phyloP scores from a whole-genome alignment of 2,329 filamentous ascomycete genomes.

The Fusarium bactridioides region DNA sequence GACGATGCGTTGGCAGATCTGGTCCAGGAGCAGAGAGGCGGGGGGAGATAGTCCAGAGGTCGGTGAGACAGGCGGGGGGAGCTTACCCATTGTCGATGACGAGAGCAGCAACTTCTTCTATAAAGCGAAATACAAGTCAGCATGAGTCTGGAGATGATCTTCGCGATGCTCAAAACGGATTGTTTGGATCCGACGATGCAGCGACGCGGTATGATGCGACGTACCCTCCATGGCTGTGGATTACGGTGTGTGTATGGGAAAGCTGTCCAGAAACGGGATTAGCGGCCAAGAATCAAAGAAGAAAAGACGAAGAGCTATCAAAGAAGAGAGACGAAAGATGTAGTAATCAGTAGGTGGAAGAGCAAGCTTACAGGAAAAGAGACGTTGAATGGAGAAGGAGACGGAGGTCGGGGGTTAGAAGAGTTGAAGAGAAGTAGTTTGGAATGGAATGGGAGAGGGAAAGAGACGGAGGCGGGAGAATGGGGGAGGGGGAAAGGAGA shows the following conservation, averaged over 20 bases:
- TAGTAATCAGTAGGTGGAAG: slow-evolving; percentile 16
- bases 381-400: slow-evolving; percentile 45
- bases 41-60: slow-evolving; percentile 42
- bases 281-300: slow-evolving; percentile 37
- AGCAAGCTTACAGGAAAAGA: slow-evolving; percentile 40
- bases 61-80: slow-evolving; percentile 50
- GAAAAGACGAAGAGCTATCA: slow-evolving; percentile 31
- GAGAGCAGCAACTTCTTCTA: slow-evolving; percentile 99
- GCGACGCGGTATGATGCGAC: slow-evolving; percentile 44
- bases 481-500: slow-evolving; percentile 46
- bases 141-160: slow-evolving; percentile 34
- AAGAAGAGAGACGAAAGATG: slow-evolving; percentile 33
- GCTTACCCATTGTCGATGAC: slow-evolving; percentile 99
- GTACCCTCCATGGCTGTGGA: slow-evolving; percentile 66
- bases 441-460: slow-evolving; percentile 44
- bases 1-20: slow-evolving; percentile 37
- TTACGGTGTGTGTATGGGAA: slow-evolving; percentile 47
- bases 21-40: slow-evolving; percentile 27
- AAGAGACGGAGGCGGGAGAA: slow-evolving; percentile 39
- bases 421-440: slow-evolving; percentile 42
- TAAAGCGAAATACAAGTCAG: slow-evolving; percentile 56
- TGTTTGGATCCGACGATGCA: slow-evolving; percentile 38
- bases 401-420: slow-evolving; percentile 40
- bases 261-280: slow-evolving; percentile 47
- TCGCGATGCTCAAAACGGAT: slow-evolving; percentile 34